phyloP scores from a whole-genome alignment of 2,329 filamentous ascomycete species.

The Lachnum nothofagi region DNA sequence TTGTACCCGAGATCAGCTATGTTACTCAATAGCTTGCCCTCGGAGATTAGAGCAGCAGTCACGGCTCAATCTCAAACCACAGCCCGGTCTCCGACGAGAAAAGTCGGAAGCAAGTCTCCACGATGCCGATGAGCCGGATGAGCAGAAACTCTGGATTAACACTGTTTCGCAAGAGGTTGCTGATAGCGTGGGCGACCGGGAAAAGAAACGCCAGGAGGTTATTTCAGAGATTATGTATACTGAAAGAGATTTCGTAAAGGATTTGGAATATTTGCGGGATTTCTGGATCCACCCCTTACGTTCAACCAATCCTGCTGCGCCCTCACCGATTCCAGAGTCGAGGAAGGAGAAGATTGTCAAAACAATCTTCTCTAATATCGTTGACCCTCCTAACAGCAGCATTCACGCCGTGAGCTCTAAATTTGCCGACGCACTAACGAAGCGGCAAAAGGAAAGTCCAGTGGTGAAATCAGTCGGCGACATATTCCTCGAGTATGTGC shows the following conservation, averaged over 20 bases:
- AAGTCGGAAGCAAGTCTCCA: slow-evolving; percentile 69
- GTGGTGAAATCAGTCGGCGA: slow-evolving; percentile 88
- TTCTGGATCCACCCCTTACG: slow-evolving; percentile 96
- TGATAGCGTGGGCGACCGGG: slow-evolving; percentile 79
- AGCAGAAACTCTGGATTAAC: slow-evolving; percentile 99
- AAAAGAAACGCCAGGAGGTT: slow-evolving; percentile 97
- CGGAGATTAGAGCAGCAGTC: slow-evolving; percentile 91
- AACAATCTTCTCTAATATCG: slow-evolving; percentile 91
- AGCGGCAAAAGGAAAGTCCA: slow-evolving; percentile 82
- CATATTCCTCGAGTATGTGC: slow-evolving; percentile 87
- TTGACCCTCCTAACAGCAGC: slow-evolving; percentile 70
- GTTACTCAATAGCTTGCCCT: slow-evolving; percentile 96
- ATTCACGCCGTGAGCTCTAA: slow-evolving; percentile 87
- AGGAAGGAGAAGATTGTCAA: slow-evolving; percentile 86
- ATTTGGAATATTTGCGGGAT: slow-evolving; percentile 92
- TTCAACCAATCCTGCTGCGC: slow-evolving; percentile 55
- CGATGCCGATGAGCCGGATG: slow-evolving; percentile 83
- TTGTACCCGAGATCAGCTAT: slow-evolving; percentile 89
- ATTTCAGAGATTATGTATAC: slow-evolving; percentile 99
- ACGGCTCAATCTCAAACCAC: slow-evolving; percentile 85
- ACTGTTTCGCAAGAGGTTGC: slow-evolving; percentile 93
- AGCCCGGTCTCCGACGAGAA: slow-evolving; percentile 68
- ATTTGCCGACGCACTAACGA: slow-evolving; percentile 81
- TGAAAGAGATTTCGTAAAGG: slow-evolving; percentile 97
- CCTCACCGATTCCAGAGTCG: slow-evolving; percentile 82